Conservation (phyloP, 768 basidiomycete species). For the Lentinula sp. region DNA sequence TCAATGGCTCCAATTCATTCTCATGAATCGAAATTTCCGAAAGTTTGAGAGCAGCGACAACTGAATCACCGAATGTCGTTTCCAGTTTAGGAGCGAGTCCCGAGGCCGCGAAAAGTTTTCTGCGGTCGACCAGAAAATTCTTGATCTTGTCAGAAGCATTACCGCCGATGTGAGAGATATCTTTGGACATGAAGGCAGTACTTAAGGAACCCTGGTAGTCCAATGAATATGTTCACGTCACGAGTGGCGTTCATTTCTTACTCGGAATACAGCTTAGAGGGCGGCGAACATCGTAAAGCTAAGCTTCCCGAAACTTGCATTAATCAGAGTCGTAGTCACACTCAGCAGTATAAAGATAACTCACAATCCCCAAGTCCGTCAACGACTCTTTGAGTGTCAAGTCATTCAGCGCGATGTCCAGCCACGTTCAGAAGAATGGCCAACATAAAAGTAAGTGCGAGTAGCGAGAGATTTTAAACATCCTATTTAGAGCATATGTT, state of each 20-base stretch:
- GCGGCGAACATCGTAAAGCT: background rate
- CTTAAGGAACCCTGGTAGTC: background rate
- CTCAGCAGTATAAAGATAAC: background rate
- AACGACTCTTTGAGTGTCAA: too few species aligned
- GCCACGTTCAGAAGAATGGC: too few species aligned
- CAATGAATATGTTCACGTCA: constrained; percentile 1
- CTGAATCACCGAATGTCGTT: background rate
- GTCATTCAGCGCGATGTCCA: too few species aligned
- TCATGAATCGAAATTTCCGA: background rate
- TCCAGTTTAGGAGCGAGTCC: background rate
- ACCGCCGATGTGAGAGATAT: constrained; percentile 1
- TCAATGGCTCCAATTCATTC: background rate
- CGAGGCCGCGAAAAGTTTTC: background rate
- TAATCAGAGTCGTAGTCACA: background rate
- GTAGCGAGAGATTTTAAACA: too few species aligned
- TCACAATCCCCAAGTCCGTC: background rate
- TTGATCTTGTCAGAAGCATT: constrained; percentile 7
- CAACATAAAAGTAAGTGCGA: too few species aligned
- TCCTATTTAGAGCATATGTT: too few species aligned
- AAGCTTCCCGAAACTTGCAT: background rate
- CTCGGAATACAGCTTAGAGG: background rate
- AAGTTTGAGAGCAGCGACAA: background rate
- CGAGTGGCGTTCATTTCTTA: background rate
- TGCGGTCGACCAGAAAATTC: background rate
- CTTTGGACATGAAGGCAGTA: background rate